Percentiles rank a stretch among this genome's conserved stretches.
Evolutionary conservation across 2,329 filamentous ascomycete genomes (phyloP).

Genomic region (Hortaea werneckii): DNA sequence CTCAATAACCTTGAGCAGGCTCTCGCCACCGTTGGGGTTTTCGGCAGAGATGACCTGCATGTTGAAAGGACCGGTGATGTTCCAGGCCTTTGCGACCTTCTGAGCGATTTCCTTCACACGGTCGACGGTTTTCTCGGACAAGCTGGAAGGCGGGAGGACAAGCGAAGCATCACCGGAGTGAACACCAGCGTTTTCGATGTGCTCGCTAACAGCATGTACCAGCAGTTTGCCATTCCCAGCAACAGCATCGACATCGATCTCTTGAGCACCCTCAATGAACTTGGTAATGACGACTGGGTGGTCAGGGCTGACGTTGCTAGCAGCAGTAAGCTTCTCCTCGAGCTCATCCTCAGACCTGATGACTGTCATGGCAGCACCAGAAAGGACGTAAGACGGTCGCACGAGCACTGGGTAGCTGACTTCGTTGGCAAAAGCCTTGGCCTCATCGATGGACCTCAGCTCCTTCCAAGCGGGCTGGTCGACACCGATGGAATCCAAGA

Average conservation of each 20-base stretch:
- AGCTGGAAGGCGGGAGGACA: slow-evolving; percentile 73
- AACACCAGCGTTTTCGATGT: slow-evolving; percentile 93
- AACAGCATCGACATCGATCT: slow-evolving; percentile 94
- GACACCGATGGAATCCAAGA: slow-evolving; percentile 90
- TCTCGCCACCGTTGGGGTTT: slow-evolving; percentile 61
- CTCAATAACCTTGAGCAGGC: slow-evolving; percentile 88
- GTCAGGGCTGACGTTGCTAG: slow-evolving; percentile 82
- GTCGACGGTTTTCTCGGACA: slow-evolving; percentile 67
- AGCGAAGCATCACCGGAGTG: slow-evolving; percentile 96
- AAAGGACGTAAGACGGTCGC: slow-evolving; percentile 89
- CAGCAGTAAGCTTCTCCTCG: slow-evolving; percentile 87
- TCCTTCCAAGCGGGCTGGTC: slow-evolving; percentile 99
- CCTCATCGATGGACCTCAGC: slow-evolving; percentile 77
- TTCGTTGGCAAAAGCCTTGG: slow-evolving; percentile 72
- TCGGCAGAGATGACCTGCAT: slow-evolving; percentile 99
- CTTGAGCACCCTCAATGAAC: slow-evolving; percentile 92
- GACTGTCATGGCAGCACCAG: slow-evolving; percentile 96
- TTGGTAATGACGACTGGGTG: slow-evolving; percentile 97
- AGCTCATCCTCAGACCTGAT: slow-evolving; percentile 81
- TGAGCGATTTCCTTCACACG: slow-evolving; percentile 91
- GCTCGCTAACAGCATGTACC: slow-evolving; percentile 86
- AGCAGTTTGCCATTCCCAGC: slow-evolving; percentile 77
- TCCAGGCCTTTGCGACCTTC: slow-evolving; percentile 96
- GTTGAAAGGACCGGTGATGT: slow-evolving; percentile 96
- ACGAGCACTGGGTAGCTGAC: slow-evolving; percentile 94